These are phyloP conservation scores for Trichomonas vaginalis DNA, from an alignment of 208 protist genomes.

Conservation along the genomic window DNA sequence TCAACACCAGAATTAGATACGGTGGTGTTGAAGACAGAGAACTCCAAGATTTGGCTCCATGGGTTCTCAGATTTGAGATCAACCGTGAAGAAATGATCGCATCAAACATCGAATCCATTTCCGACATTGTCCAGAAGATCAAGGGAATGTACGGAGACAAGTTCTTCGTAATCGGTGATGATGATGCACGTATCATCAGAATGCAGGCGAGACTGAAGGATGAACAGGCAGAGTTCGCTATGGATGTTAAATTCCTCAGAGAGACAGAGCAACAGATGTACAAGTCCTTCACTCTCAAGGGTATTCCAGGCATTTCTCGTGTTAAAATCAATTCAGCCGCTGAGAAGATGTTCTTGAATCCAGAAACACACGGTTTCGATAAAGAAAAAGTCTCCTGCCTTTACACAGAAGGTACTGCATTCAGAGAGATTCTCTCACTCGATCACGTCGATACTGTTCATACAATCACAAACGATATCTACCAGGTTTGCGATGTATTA, in stretches of 20 bases:
- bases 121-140: not conserved
- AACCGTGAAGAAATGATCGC: constrained; percentile 34
- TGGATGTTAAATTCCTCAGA: constrained; percentile 33
- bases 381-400: constrained; percentile 66
- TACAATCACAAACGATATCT: constrained; percentile 87
- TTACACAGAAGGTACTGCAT: constrained; percentile 82
- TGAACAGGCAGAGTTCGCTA: constrained; percentile 31
- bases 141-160: constrained; percentile 56
- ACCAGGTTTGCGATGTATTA: constrained; percentile 80
- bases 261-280: constrained; percentile 50
- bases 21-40: constrained; percentile 31
- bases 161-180: constrained; percentile 64
- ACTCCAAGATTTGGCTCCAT: constrained; percentile 55
- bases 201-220: constrained; percentile 20
- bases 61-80: constrained; percentile 79
- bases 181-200: constrained; percentile 55
- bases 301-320: constrained; percentile 81
- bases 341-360: constrained; percentile 35
- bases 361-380: constrained; percentile 33
- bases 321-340: constrained; percentile 38
- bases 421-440: constrained; percentile 63
- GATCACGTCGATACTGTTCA: constrained; percentile 63
- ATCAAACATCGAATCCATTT: not conserved
- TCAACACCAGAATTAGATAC: constrained; percentile 43
- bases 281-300: constrained; percentile 50